phyloP scores from a whole-genome alignment of 371 early-diverging fungal species.

The Entomophthora muscae region DNA sequence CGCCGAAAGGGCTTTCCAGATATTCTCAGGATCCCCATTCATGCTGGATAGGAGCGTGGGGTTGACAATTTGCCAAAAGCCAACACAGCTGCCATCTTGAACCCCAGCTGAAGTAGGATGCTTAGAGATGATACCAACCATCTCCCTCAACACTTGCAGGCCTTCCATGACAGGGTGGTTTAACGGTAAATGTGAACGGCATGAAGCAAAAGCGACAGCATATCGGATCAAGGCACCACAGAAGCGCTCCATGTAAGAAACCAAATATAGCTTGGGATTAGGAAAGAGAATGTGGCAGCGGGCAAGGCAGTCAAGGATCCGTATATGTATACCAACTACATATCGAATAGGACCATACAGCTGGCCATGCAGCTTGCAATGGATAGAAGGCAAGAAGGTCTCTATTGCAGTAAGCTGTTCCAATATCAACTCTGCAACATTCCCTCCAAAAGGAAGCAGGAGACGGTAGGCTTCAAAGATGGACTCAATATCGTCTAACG shows the following conservation, averaged over 20 bases:
- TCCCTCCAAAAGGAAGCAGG: background rate
- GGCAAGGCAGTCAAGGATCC: background rate
- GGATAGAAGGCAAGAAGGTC: background rate
- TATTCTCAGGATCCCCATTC: background rate
- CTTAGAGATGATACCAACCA: background rate
- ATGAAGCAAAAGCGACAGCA: background rate
- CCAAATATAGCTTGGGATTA: background rate
- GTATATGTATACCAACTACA: background rate
- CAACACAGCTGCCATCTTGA: background rate
- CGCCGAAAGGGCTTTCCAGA: background rate
- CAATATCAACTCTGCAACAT: background rate
- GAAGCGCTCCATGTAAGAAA: background rate
- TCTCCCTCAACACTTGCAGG: background rate
- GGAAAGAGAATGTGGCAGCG: background rate
- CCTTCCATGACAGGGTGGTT: background rate
- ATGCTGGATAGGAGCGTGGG: background rate
- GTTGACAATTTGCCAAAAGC: background rate
- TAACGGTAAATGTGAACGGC: background rate
- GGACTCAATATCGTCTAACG: background rate
- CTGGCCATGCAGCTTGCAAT: background rate
- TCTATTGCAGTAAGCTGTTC: background rate
- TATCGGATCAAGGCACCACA: background rate
- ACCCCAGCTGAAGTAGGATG: background rate
- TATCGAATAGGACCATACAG: background rate
- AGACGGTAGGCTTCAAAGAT: background rate